Evolutionary conservation across 257 asterid species (phyloP).

Genomic region (Gentiana dahurica): DNA sequence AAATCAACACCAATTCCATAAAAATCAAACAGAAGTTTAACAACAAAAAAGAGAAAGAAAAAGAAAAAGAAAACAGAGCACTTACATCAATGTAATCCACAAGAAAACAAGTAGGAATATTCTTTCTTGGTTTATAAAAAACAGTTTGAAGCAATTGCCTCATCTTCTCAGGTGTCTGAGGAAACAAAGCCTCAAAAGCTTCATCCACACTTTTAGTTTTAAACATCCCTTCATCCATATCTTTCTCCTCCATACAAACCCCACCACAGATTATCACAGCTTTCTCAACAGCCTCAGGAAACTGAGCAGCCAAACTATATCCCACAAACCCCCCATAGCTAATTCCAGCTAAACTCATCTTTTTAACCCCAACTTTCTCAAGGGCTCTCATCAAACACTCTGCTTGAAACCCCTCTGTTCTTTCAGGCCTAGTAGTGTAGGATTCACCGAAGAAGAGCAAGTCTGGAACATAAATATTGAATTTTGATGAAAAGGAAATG

Average conservation of each 20-base stretch:
- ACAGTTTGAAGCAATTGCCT: conserved; percentile 34
- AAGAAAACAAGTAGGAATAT: conserved; percentile 44
- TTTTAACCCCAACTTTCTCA: conserved; percentile 38
- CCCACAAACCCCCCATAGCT: conserved; percentile 76
- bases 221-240: conserved; percentile 44
- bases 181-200: conserved; percentile 48
- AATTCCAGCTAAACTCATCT: conserved; percentile 43
- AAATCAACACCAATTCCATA: background rate
- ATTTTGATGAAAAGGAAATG: conserved; percentile 39
- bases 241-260: conserved; percentile 61
- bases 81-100: conserved; percentile 50
- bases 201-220: conserved; percentile 44
- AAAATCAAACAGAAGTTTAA: background rate
- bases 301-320: conserved; percentile 56
- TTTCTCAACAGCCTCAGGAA: conserved; percentile 43
- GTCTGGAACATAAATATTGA: conserved; percentile 65
- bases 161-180: conserved; percentile 58
- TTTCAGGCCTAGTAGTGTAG: conserved; percentile 34
- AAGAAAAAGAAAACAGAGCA: background rate
- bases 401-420: conserved; percentile 52
- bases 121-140: conserved; percentile 43
- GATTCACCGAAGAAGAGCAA: conserved; percentile 56
- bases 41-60: background rate
- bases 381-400: conserved; percentile 47
- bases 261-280: conserved; percentile 65